Evolutionary conservation across 2,329 filamentous ascomycete species (phyloP).

Genomic region (Calonectria honghensis): DNA sequence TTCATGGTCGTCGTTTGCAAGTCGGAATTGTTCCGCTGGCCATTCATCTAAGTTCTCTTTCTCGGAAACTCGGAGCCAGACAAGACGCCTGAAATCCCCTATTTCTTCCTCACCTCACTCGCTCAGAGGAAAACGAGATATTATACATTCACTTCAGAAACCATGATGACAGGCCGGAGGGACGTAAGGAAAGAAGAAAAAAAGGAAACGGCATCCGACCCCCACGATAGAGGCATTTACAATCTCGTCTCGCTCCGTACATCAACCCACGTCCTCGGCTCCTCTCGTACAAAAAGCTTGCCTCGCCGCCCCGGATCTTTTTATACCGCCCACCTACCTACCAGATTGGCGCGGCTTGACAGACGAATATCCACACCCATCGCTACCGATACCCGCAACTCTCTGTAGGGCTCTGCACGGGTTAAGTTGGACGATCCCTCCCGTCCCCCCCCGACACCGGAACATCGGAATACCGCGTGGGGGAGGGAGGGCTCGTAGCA

Average conservation of each 20-base stretch:
- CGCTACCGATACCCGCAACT: conserved; percentile 31
- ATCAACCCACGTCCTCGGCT: conserved; percentile 19
- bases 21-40: conserved; percentile 2
- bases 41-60: not conserved
- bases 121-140: not conserved
- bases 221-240: conserved; percentile 23
- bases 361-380: conserved; percentile 13
- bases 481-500: too few species aligned
- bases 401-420: conserved; percentile 19
- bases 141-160: not conserved
- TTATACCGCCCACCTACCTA: conserved; percentile 17
- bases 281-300: conserved; percentile 7
- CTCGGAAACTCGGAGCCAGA: conserved; percentile 13
- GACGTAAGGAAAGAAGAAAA: not conserved
- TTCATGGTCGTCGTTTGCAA: conserved; percentile 29
- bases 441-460: conserved; percentile 32
- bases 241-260: conserved; percentile 20
- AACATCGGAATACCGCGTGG: conserved; percentile 32
- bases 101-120: not conserved
- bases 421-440: conserved; percentile 15
- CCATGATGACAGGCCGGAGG: not conserved
- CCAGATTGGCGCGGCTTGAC: conserved; percentile 26
- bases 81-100: not conserved
- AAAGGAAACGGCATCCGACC: not conserved
- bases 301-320: conserved; percentile 12